These are phyloP conservation scores for Ambrosiella beaveri DNA, from an alignment of 2,329 filamentous ascomycete species.

Conservation along the genomic window DNA sequence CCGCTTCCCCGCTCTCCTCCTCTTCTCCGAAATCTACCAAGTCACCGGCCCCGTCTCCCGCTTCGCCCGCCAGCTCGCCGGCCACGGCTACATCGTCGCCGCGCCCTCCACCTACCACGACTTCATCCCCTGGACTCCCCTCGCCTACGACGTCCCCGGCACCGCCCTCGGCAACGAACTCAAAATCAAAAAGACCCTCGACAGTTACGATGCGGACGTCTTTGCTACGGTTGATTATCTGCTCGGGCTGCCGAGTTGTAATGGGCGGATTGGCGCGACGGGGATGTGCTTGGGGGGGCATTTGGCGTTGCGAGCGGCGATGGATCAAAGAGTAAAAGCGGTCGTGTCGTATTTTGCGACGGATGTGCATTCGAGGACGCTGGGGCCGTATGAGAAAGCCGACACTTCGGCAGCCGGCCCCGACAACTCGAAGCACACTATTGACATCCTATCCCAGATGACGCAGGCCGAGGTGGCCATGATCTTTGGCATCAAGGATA, in stretches of 20 bases:
- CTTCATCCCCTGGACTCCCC: conserved; percentile 67
- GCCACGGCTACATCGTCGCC: conserved; percentile 83
- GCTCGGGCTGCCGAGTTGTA: conserved; percentile 58
- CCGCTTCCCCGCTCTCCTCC: conserved; percentile 65
- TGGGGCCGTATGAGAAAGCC: conserved; percentile 46
- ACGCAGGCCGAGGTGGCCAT: conserved; percentile 58
- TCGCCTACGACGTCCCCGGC: conserved; percentile 73
- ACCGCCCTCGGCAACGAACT: conserved; percentile 76
- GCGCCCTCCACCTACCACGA: conserved; percentile 87
- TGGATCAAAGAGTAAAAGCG: conserved; percentile 61
- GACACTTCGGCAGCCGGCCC: conserved; percentile 22
- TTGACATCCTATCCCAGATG: conserved; percentile 44
- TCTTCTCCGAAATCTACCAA: conserved; percentile 96
- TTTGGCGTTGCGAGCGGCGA: conserved; percentile 45
- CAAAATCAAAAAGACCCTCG: conserved; percentile 71
- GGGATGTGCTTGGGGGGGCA: conserved; percentile 93
- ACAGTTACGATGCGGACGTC: conserved; percentile 73
- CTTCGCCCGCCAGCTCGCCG: conserved; percentile 80
- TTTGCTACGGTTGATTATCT: conserved; percentile 51
- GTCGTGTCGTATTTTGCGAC: conserved; percentile 84
- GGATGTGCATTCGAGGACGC: conserved; percentile 64
- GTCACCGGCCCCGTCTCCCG: conserved; percentile 81
- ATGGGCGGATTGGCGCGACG: conserved; percentile 58
- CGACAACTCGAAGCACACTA: conserved; percentile 29
- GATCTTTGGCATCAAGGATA: conserved; percentile 87